Conservation (phyloP, 495 filamentous ascomycete genomes). For the Achaetomiella virescens region DNA sequence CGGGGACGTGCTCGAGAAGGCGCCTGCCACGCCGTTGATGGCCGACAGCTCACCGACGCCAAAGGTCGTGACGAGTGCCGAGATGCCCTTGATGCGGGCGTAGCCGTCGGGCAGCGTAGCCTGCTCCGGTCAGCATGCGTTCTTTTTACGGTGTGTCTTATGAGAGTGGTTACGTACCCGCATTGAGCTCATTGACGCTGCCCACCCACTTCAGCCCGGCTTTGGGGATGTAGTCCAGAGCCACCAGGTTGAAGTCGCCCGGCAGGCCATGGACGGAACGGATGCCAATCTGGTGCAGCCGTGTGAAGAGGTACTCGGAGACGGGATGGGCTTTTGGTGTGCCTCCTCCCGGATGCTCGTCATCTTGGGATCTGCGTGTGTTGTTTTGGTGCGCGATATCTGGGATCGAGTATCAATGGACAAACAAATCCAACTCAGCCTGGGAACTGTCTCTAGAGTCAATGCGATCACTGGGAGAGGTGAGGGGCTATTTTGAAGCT, state of each 20-base stretch:
- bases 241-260: constrained; percentile 71
- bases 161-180: constrained; percentile 40
- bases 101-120: constrained; percentile 79
- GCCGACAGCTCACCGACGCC: constrained; percentile 76
- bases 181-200: constrained; percentile 76
- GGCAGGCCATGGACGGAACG: constrained; percentile 62
- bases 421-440: not conserved
- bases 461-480: not conserved
- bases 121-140: constrained; percentile 23
- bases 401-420: not conserved
- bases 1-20: constrained; percentile 66
- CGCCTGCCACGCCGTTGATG: constrained; percentile 64
- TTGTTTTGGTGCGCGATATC: not conserved
- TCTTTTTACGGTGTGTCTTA: not conserved
- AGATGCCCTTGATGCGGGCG: constrained; percentile 64
- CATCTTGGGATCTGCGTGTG: constrained; percentile 16
- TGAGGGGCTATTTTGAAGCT: not conserved
- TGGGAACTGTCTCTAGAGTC: too few relatives aligned
- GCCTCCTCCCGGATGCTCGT: constrained; percentile 31
- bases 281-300: constrained; percentile 63
- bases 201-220: constrained; percentile 67
- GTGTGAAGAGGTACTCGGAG: constrained; percentile 61
- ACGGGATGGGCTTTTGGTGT: constrained; percentile 43
- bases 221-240: constrained; percentile 60
- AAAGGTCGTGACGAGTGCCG: constrained; percentile 71